Percentiles rank a stretch among this genome's conserved stretches.
Evolutionary conservation across 345 rosid genomes (phyloP).

Genomic region (Lepidium aucheri): DNA sequence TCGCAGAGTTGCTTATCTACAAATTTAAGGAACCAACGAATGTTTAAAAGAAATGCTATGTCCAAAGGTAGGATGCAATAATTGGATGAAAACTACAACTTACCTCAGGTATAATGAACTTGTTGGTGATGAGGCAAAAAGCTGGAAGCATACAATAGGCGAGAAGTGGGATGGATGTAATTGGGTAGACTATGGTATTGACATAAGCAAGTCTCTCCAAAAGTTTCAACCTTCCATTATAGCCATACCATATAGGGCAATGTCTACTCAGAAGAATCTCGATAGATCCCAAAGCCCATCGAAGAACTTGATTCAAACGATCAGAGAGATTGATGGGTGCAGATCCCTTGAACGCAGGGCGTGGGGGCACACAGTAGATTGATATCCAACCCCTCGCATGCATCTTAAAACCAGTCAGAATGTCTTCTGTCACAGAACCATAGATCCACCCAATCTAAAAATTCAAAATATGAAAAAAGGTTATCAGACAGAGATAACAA

Average conservation of each 20-base stretch:
- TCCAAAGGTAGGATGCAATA: not conserved
- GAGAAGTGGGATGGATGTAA: constrained; percentile 77
- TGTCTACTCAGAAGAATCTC: constrained; percentile 94
- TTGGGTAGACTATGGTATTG: constrained; percentile 83
- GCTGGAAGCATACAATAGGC: constrained; percentile 93
- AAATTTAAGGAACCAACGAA: not conserved
- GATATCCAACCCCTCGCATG: constrained; percentile 99
- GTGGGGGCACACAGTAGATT: constrained; percentile 85
- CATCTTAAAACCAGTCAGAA: constrained; percentile 97
- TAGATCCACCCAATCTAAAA: constrained; percentile 93
- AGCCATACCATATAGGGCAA: constrained; percentile 96
- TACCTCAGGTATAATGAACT: constrained; percentile 91
- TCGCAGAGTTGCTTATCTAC: constrained; percentile 90
- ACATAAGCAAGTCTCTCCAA: constrained; percentile 86
- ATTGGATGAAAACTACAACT: not conserved
- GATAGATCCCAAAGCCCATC: constrained; percentile 94
- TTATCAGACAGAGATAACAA: not conserved
- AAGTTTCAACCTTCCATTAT: constrained; percentile 61
- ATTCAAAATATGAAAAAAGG: not conserved
- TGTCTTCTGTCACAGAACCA: constrained; percentile 98
- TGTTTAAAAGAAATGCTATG: not conserved
- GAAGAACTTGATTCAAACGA: constrained; percentile 92
- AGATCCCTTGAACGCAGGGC: constrained; percentile 96
- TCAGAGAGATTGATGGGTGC: constrained; percentile 98
- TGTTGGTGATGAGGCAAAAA: constrained; percentile 82